phyloP scores from a whole-genome alignment of 805 yeast genomes.

The Saccharomyces eubayanus region DNA sequence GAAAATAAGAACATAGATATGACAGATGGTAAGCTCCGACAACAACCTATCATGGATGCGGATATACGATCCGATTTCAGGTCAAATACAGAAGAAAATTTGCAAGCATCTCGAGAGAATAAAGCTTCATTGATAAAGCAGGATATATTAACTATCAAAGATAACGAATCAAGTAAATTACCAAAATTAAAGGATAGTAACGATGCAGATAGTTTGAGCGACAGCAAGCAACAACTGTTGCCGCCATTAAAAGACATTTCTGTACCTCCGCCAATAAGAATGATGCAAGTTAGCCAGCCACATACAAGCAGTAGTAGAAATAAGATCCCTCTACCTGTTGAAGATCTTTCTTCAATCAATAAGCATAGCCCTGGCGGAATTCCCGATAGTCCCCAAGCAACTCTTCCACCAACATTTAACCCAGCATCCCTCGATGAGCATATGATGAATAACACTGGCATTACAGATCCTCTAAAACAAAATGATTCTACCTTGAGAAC shows the following conservation, averaged over 20 bases:
- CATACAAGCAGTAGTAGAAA: constrained; percentile 1
- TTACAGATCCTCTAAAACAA: background rate
- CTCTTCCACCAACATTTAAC: background rate
- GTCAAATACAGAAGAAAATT: background rate
- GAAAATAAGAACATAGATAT: constrained; percentile 36
- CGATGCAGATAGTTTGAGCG: background rate
- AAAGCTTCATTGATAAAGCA: background rate
- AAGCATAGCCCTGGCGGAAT: background rate
- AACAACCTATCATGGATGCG: background rate
- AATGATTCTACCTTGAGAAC: background rate
- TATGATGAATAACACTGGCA: background rate
- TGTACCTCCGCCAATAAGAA: constrained; percentile 1
- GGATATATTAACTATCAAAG: background rate
- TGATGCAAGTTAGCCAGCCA: constrained; percentile 1
- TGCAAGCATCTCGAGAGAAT: background rate
- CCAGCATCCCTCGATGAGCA: background rate
- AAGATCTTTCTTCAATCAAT: background rate
- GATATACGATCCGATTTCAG: background rate
- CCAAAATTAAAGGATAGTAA: background rate
- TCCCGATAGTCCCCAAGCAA: background rate
- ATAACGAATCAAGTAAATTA: background rate
- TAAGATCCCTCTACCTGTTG: background rate
- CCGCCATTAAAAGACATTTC: constrained; percentile 5
- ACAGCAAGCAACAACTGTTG: background rate
- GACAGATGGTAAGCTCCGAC: background rate